Evolutionary conservation across 2,329 filamentous ascomycete genomes (phyloP).

Genomic region (Aspergillus vadensis): DNA sequence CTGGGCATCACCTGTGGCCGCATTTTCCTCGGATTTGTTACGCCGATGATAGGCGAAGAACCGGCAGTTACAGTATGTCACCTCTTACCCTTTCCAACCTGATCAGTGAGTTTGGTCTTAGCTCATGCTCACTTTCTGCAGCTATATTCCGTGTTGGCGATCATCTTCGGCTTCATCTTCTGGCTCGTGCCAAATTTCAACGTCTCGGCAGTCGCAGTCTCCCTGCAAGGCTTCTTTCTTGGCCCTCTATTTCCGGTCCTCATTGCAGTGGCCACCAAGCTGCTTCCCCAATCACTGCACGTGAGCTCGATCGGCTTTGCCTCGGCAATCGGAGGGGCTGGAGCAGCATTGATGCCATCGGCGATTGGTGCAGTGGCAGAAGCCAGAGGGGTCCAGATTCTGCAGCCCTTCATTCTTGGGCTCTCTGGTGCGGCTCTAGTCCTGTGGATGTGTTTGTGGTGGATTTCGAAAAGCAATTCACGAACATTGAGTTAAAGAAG

Average conservation of each 20-base stretch:
- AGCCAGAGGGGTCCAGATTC: conserved; percentile 58
- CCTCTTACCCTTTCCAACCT: background rate
- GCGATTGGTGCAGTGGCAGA: conserved; percentile 53
- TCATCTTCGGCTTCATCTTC: conserved; percentile 70
- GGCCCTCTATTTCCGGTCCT: conserved; percentile 77
- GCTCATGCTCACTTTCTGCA: conserved; percentile 5
- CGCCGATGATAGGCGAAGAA: conserved; percentile 68
- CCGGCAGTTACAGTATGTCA: conserved; percentile 54
- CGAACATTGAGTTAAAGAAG: too few relatives aligned
- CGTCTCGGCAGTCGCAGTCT: conserved; percentile 70
- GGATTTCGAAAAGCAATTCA: conserved; percentile 6
- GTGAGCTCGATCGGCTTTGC: conserved; percentile 81
- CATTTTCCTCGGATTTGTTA: conserved; percentile 73
- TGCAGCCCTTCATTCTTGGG: conserved; percentile 57
- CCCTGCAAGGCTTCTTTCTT: conserved; percentile 75
- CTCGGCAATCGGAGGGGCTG: conserved; percentile 73
- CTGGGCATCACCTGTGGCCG: conserved; percentile 76
- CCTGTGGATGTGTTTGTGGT: conserved; percentile 48
- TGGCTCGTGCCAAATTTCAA: conserved; percentile 80
- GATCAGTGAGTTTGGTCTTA: too few relatives aligned
- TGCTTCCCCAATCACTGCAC: conserved; percentile 72
- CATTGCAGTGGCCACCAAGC: conserved; percentile 71
- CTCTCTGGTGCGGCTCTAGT: conserved; percentile 51
- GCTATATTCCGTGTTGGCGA: conserved; percentile 65
- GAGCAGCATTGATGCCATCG: conserved; percentile 56